Conservation (phyloP, 805 yeast species). For the Saturnispora gosingensis region DNA sequence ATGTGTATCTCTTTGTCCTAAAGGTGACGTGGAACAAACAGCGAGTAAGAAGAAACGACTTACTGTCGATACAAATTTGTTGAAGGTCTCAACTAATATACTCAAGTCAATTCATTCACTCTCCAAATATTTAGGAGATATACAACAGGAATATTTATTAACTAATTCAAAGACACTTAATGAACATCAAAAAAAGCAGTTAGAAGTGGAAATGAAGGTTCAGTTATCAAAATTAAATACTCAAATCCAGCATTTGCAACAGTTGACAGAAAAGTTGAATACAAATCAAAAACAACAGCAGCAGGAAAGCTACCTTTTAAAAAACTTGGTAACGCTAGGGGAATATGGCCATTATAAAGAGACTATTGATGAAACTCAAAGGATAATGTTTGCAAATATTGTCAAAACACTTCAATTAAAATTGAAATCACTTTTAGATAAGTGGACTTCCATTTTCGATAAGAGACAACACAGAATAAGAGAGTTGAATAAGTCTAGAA, state of each 20-base stretch:
- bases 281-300: neutral
- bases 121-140: constrained; percentile 16
- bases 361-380: constrained; percentile 30
- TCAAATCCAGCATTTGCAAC: constrained; percentile 15
- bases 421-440: constrained; percentile 34
- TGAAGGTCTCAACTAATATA: neutral
- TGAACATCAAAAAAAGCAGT: constrained; percentile 21
- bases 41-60: neutral
- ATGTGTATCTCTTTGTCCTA: constrained; percentile 1
- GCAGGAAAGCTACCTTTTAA: constrained; percentile 11
- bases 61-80: constrained; percentile 1
- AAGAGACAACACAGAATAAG: constrained; percentile 36
- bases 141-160: constrained; percentile 30
- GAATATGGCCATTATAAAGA: constrained; percentile 30
- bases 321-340: constrained; percentile 26
- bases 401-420: constrained; percentile 39
- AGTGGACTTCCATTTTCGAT: constrained; percentile 41
- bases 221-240: constrained; percentile 17
- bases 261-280: neutral
- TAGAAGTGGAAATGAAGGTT: constrained; percentile 21
- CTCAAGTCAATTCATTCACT: constrained; percentile 3
- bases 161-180: constrained; percentile 20
- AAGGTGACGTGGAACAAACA: neutral
- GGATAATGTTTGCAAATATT: constrained; percentile 39
- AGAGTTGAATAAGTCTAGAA: constrained; percentile 28